phyloP scores from a whole-genome alignment of 345 rosid species.

The Gossypium turneri region DNA sequence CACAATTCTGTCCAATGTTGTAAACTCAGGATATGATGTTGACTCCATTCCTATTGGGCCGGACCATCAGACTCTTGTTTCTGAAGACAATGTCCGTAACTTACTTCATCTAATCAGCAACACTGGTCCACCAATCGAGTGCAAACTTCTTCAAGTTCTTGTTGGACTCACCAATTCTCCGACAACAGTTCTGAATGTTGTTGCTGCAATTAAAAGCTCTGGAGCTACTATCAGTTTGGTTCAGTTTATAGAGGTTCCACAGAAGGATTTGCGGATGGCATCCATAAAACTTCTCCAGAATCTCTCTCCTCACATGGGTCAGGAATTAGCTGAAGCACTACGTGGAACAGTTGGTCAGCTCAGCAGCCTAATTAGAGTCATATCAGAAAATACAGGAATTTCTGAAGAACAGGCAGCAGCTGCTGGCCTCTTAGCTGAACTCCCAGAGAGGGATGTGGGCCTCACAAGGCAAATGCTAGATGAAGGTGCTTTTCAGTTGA shows the following conservation, averaged over 20 bases:
- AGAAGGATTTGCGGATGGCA: conserved; percentile 72
- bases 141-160: conserved; percentile 91
- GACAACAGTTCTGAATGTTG: conserved; percentile 61
- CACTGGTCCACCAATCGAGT: conserved; percentile 93
- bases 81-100: conserved; percentile 71
- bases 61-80: conserved; percentile 73
- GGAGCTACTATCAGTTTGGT: conserved; percentile 92
- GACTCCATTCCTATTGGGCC: conserved; percentile 63
- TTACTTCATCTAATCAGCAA: conserved; percentile 86
- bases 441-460: conserved; percentile 90
- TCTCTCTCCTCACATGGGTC: conserved; percentile 78
- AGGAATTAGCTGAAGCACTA: conserved; percentile 74
- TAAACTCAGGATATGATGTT: conserved; percentile 69
- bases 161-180: conserved; percentile 82
- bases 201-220: conserved; percentile 81
- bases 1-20: conserved; percentile 85
- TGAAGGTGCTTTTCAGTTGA: conserved; percentile 63
- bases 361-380: conserved; percentile 54
- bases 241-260: conserved; percentile 89
- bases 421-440: conserved; percentile 84
- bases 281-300: conserved; percentile 80
- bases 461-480: conserved; percentile 82
- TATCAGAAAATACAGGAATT: conserved; percentile 65
- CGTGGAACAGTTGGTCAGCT: conserved; percentile 86
- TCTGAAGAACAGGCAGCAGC: conserved; percentile 92